Evolutionary conservation across 2,329 filamentous ascomycete species (phyloP), one percentile per base, ranked within the genome.

Genomic region (Rutstroemia sp.): DNA sequence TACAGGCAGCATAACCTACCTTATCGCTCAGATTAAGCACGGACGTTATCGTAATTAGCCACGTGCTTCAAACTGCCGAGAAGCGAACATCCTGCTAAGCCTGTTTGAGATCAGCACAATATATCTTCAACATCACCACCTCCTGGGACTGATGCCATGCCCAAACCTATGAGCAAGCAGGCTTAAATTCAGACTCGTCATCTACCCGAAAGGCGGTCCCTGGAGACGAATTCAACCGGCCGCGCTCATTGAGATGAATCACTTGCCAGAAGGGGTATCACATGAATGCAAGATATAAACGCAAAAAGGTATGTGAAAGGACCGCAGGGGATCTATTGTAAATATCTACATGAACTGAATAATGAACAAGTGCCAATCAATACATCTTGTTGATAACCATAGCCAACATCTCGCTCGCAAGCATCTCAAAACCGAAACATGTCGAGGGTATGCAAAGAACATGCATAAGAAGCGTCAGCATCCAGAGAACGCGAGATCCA

Each of bases 261-360:
- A 50, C 38, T n/a, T 21, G 27, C 27, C 45, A 30, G 14, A 45
- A 17, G 17, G 17, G 9, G 3, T 12, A 34, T 34, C 30, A 14
- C 30, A 34, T 10, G 34, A 54, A 48, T 5, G 14, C 17, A 48
- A 30, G 8, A 49, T 42, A 7, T n/a, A 42, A 42, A 14, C n/a
- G 30, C 16, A 19, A 42, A 50, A 17, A 42, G 23, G 34, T 50
- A 14, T 47, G 34, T 34, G 12, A 48, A 54, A 40, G 27, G 44
- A 53, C 38, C 51, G 38, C n/a, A 14, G 16, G 39, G 17, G 52
- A 48, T 23, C 52, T 1, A 27, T 21, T 54, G 38, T 12, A 55
- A 55, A 17, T 55, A 55, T 55, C 23, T 55, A 55, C 46, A 55
- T 30, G 53, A 55, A 55, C 3, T 55, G 53, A 55, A 55, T 25